A percentile compares a stretch with the other conserved stretches of the same genome.
Evolutionary conservation across 2,329 filamentous ascomycete genomes (phyloP).

Genomic region (Beauveria sp.): DNA sequence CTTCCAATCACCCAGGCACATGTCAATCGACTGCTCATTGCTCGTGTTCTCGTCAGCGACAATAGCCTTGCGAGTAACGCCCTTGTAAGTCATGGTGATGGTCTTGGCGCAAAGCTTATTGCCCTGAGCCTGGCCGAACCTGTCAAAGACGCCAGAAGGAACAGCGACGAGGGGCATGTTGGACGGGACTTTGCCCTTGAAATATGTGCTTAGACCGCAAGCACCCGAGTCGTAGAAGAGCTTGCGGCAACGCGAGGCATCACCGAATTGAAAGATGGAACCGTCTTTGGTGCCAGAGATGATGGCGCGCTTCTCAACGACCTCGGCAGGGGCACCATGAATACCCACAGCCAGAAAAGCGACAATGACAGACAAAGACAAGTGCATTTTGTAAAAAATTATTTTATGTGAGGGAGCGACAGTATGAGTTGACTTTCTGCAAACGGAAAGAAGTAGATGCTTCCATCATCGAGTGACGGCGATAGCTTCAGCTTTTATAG

Average conservation of each 20-base stretch:
- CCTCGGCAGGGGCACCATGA: not conserved
- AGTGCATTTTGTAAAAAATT: not conserved
- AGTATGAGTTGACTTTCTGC: not conserved
- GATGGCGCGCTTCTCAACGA: not conserved
- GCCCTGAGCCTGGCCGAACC: constrained; percentile 7
- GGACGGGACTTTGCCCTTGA: constrained; percentile 3
- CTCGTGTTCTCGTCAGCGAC: constrained; percentile 16
- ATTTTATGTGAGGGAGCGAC: too few species aligned
- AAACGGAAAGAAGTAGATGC: not conserved
- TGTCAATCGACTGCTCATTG: constrained; percentile 18
- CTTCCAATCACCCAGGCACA: constrained; percentile 12
- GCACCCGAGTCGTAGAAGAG: constrained; percentile 9
- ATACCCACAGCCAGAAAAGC: not conserved
- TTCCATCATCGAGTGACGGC: not conserved
- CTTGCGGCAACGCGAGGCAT: constrained; percentile 5
- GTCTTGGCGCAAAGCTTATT: constrained; percentile 12
- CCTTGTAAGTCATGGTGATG: constrained; percentile 12
- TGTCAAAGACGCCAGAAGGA: constrained; percentile 7
- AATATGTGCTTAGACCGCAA: constrained; percentile 12
- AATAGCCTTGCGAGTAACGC: constrained; percentile 12
- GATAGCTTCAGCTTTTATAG: not conserved
- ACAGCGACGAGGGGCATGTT: constrained; percentile 10
- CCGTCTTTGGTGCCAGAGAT: constrained; percentile 8
- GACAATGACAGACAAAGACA: not conserved
- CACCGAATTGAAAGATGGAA: constrained; percentile 12